Base-by-base conservation (phyloP, 1,284 basidiomycete genomes). In the Grifola frondosa region DNA sequence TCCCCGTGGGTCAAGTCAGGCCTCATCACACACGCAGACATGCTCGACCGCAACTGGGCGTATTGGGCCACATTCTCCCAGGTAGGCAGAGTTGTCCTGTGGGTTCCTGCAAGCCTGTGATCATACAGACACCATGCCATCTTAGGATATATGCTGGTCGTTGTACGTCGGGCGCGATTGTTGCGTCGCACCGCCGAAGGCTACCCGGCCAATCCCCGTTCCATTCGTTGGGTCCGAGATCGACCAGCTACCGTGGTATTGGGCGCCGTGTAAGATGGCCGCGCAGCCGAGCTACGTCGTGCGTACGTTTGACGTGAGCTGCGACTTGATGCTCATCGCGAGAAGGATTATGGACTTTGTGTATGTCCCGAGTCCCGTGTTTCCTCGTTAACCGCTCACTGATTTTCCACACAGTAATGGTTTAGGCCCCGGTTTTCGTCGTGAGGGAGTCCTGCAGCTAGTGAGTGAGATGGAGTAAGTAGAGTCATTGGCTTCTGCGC, bases 71-170 rank as follows among this genome's bases (percentile, higher is more conserved):
- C 73, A 5, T 78, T 75, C 55, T 67, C 69, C 34, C 70, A 75
- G 59, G 74, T 73, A 45, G n/a, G 52, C 34, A 37, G 19, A 19
- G 28, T 21, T 19, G 31, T 29, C 15, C 38, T 6, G 5, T 30
- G 25, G 31, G 16, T 15, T 25, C 44, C 4, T n/a, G n/a, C n/a
- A n/a, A n/a, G n/a, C n/a, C n/a, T n/a, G n/a, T n/a, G n/a, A n/a
- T n/a, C n/a, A n/a, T n/a, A n/a, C n/a, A n/a, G n/a, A n/a, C n/a
- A n/a, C n/a, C n/a, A n/a, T n/a, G n/a, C n/a, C n/a, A n/a, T n/a
- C n/a, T n/a, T 52, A 79, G 69, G 79, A 81, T 44, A 73, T 78
- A 5, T 78, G 75, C 43, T 81, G 77, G 78, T 75, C 74, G 1
- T 64, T 80, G 0, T 80, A 79, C 39, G 75, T 79, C 26, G 78